These are phyloP conservation scores for Spongispora temasekensis DNA, from an alignment of 1,284 basidiomycete genomes.

Conservation along the genomic window DNA sequence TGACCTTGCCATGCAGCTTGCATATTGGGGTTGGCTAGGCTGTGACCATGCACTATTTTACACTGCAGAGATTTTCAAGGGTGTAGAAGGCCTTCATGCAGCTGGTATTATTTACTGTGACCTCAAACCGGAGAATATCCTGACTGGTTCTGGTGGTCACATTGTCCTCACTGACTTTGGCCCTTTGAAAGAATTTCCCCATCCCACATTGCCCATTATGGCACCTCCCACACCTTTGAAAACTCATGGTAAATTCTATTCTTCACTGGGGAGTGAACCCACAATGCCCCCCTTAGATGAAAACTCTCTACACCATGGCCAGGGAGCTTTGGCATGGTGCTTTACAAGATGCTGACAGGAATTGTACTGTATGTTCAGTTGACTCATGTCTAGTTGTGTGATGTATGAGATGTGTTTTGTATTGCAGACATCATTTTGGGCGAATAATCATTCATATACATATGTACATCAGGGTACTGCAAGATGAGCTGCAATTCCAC, in stretches of 20 bases:
- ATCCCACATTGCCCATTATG: slow-evolving; percentile 46
- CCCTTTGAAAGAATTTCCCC: slow-evolving; percentile 83
- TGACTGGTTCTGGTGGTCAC: slow-evolving; percentile 91
- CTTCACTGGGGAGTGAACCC: slow-evolving; percentile 45
- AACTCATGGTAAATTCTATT: slow-evolving; percentile 52
- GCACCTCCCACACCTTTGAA: slow-evolving; percentile 60
- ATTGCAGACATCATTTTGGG: slow-evolving; percentile 88
- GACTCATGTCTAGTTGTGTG: slow-evolving; percentile 9
- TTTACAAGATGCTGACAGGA: slow-evolving; percentile 92
- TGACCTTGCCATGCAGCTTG: slow-evolving; percentile 94
- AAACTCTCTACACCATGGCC: slow-evolving; percentile 56
- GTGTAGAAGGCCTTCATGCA: slow-evolving; percentile 87
- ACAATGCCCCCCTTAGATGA: slow-evolving; percentile 74
- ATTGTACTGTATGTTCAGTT: slow-evolving; percentile 67
- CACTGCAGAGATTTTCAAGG: slow-evolving; percentile 94
- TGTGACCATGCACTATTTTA: slow-evolving; percentile 94
- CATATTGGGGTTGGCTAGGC: slow-evolving; percentile 90
- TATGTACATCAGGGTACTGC: slow-evolving; percentile 91
- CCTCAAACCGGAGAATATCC: slow-evolving; percentile 93
- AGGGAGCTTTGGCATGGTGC: slow-evolving; percentile 93
- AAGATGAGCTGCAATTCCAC: slow-evolving; percentile 87
- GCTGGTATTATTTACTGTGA: slow-evolving; percentile 89
- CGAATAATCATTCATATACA: slow-evolving; percentile 90
- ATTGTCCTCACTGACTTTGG: slow-evolving; percentile 97
- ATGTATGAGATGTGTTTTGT: slow-evolving; percentile 13